A percentile compares a stretch with the other conserved stretches of the same genome.
Conservation (phyloP, 306 rosid species). For the Malus domestica region ASM211411v1 NC_041793.1:21142001-21142500, state of each 20-base stretch:
- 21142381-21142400: background rate
- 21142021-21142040: background rate
- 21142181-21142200: background rate
- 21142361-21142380: background rate
- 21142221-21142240: slow-evolving; percentile 7
- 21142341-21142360: slow-evolving; percentile 64
- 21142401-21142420: slow-evolving; percentile 1
- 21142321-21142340: slow-evolving; percentile 80
- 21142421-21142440: slow-evolving; percentile 12
- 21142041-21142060: background rate
- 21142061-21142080: background rate
- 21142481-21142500: slow-evolving; percentile 65
- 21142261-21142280: slow-evolving; percentile 91
- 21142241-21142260: slow-evolving; percentile 29
- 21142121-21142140: background rate
- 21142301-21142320: slow-evolving; percentile 70
- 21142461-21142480: slow-evolving; percentile 92
- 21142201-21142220: background rate
- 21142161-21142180: background rate
- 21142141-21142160: background rate
- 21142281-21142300: slow-evolving; percentile 78
- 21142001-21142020: background rate
- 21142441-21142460: slow-evolving; percentile 72
- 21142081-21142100: background rate
- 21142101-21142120: background rate